Percentiles rank a stretch among this genome's conserved stretches.
Evolutionary conservation across 1,284 basidiomycete species (phyloP).

Genomic region (Cryptococcus deneoformans): DNA sequence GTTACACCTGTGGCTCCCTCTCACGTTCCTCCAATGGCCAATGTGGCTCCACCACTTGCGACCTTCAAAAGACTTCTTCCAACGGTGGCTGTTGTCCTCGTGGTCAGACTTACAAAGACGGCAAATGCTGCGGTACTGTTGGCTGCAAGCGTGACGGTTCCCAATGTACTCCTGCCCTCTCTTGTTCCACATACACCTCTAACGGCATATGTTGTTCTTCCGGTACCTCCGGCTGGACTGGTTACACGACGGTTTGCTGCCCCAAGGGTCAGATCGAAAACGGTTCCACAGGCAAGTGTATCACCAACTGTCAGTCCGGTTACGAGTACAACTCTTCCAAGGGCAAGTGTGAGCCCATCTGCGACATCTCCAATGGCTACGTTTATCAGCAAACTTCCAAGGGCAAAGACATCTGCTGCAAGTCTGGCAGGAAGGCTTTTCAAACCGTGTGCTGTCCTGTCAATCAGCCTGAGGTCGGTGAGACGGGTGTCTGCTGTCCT

Average conservation of each 20-base stretch:
- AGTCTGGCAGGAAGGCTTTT: slow-evolving; percentile 15
- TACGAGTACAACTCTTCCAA: slow-evolving; percentile 3
- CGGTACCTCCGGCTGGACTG: slow-evolving; percentile 18
- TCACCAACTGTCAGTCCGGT: slow-evolving; percentile 2
- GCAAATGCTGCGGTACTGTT: slow-evolving; percentile 28
- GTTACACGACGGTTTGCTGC: slow-evolving; percentile 27
- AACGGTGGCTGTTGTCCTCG: slow-evolving; percentile 34
- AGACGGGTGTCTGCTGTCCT: slow-evolving; percentile 25
- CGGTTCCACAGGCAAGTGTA: slow-evolving; percentile 16
- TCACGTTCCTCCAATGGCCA: slow-evolving; percentile 15
- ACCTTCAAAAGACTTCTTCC: slow-evolving; percentile 18
- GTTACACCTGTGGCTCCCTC: slow-evolving; percentile 32
- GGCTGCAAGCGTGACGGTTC: slow-evolving; percentile 20
- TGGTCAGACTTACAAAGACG: slow-evolving; percentile 30
- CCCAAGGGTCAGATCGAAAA: slow-evolving; percentile 18
- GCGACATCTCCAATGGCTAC: slow-evolving; percentile 12
- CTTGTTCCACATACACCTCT: slow-evolving; percentile 54
- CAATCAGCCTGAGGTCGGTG: slow-evolving; percentile 22
- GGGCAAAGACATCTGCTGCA: slow-evolving; percentile 22
- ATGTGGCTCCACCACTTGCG: slow-evolving; percentile 14
- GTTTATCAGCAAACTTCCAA: slow-evolving; percentile 5
- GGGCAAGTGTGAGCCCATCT: slow-evolving; percentile 8
- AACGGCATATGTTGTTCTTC: slow-evolving; percentile 58
- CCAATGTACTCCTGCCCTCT: slow-evolving; percentile 20
- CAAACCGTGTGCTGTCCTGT: slow-evolving; percentile 26